Base-by-base conservation (phyloP, 495 filamentous ascomycete species). In the Ascobolus immersus region DNA sequence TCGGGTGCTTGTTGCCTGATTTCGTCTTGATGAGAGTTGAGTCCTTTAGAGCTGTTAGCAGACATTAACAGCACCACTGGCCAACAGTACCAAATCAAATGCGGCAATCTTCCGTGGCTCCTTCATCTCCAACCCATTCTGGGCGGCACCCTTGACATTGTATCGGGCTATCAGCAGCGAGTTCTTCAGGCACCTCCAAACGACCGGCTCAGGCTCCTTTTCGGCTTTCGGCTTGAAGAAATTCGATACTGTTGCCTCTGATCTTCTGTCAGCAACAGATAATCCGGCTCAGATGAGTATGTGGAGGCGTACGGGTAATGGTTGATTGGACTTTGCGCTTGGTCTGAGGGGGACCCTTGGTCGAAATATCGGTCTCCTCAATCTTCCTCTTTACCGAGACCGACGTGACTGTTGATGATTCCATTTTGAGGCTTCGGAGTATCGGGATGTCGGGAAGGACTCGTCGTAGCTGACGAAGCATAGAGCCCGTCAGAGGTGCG, bases 211-310 rank as follows among this genome's bases (percentile, higher is more conserved):
- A 4, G 77, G 79, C 29, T 73, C 66, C 53, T 91, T 94, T 47
- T 91, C n/a, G 62, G 4, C 80, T 92, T 0, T 61, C 48, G 86
- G 81, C 0, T 71, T 91, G 56, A 99, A 93, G 55, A 99, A 99
- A 22, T 61, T 77, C 9, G 72, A 61, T 7, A 89, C 69, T 1
- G 71, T 59, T 19, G 43, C 51, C 59, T 79, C 59, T 78, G 56
- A 60, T 31, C 14, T 17, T 13, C 10, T n/a, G n/a, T n/a, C n/a
- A n/a, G n/a, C n/a, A 33, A 15, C 13, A 14, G 23, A 33, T 32
- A 18, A 36, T 19, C 3, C 20, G 32, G n/a, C 37, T 34, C 40
- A 23, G 33, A 13, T 7, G 20, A 34, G 14, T 35, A 22, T 20
- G 6, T 15, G 15, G 21, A 21, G 28, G 45, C 68, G 47, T 51